Conservation (phyloP, 371 early-diverging fungal genomes). For the Syncephalastrum sp. region DNA sequence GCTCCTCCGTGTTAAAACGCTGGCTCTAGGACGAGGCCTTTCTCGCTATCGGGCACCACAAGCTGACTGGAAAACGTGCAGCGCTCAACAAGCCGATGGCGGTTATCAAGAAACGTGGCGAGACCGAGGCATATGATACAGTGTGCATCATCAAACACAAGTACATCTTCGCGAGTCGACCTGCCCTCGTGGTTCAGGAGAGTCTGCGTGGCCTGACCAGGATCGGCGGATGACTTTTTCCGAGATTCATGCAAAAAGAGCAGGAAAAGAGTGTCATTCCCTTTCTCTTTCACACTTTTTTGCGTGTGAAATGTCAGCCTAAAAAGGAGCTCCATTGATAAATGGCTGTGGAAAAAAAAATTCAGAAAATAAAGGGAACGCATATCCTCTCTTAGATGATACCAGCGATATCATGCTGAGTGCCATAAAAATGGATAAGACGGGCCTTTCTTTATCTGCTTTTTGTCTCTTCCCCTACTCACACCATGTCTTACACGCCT, state of each 20-base stretch:
- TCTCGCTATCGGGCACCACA: conserved; percentile 48
- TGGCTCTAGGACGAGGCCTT: conserved; percentile 39
- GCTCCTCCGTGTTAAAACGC: neutral
- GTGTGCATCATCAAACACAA: conserved; percentile 51
- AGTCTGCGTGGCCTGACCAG: conserved; percentile 27
- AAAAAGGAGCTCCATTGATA: too few relatives aligned
- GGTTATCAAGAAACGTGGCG: conserved; percentile 37
- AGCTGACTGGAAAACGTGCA: conserved; percentile 22
- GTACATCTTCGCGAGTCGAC: conserved; percentile 51
- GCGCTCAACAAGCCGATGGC: conserved; percentile 48
- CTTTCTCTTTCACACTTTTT: neutral
- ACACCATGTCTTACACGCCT: too few relatives aligned
- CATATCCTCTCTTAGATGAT: too few relatives aligned
- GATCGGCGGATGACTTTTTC: conserved; percentile 9
- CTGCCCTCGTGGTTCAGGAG: conserved; percentile 44
- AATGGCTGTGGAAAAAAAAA: too few relatives aligned
- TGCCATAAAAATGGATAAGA: too few relatives aligned
- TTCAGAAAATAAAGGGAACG: too few relatives aligned
- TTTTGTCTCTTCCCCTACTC: too few relatives aligned
- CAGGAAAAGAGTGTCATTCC: neutral
- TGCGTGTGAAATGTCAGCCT: too few relatives aligned
- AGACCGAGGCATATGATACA: conserved; percentile 37
- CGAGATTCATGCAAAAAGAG: conserved; percentile 1
- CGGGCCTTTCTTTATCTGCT: too few relatives aligned
- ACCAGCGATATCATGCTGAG: too few relatives aligned